A percentile compares a stretch with the other conserved stretches of the same genome.
Conservation (phyloP, 768 basidiomycete genomes). For the Arthromyces matolae region DNA sequence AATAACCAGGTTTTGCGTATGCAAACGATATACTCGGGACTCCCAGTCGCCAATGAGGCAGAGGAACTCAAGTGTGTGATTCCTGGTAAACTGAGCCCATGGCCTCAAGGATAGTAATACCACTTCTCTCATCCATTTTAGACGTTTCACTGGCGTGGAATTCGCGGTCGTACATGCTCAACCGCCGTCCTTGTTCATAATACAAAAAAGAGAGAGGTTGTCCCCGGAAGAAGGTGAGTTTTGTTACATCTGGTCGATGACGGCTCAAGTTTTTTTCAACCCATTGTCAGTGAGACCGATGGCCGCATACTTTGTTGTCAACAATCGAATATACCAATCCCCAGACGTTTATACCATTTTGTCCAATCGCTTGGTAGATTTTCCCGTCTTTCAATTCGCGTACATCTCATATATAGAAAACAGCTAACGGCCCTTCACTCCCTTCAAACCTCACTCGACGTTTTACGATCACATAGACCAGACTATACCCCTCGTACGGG, state of each 20-base stretch:
- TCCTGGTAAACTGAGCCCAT: too few species aligned
- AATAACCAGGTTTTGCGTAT: slow-evolving; percentile 90
- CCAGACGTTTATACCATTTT: slow-evolving; percentile 82
- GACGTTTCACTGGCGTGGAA: slow-evolving; percentile 84
- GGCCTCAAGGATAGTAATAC: background rate
- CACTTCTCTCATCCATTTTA: background rate
- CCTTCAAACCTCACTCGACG: slow-evolving; percentile 73
- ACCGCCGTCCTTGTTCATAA: slow-evolving; percentile 80
- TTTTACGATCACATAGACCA: slow-evolving; percentile 69
- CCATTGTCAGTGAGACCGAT: slow-evolving; percentile 59
- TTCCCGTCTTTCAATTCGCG: background rate
- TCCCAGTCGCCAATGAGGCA: slow-evolving; percentile 71
- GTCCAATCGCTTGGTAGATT: slow-evolving; percentile 74
- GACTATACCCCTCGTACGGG: slow-evolving; percentile 82
- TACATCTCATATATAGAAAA: background rate
- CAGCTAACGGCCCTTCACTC: slow-evolving; percentile 71
- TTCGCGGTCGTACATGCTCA: slow-evolving; percentile 80
- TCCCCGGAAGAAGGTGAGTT: slow-evolving; percentile 83
- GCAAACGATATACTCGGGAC: slow-evolving; percentile 88
- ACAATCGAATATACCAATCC: slow-evolving; percentile 85
- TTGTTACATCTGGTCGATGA: slow-evolving; percentile 7
- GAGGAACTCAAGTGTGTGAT: slow-evolving; percentile 74
- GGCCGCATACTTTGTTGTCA: slow-evolving; percentile 83
- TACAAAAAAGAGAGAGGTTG: slow-evolving; percentile 83
- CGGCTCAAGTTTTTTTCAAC: slow-evolving; percentile 5